Base-by-base conservation (phyloP, 2,329 filamentous ascomycete species). In the Dryadomyces quercivorus region DNA sequence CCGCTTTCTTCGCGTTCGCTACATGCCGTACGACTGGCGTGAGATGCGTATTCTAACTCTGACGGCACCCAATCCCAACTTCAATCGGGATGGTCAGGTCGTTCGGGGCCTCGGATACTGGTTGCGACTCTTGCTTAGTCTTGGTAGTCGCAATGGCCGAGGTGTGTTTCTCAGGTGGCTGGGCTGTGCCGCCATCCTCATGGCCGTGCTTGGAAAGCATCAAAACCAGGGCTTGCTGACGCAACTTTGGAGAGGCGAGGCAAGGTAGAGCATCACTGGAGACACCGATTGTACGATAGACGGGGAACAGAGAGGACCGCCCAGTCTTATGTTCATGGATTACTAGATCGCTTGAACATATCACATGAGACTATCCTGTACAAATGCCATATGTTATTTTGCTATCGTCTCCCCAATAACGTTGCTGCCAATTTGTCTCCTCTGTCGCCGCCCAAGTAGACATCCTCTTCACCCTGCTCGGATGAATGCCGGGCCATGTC, bases 401-500 rank as follows among this genome's bases (percentile, higher is more conserved):
- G 5, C 31, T 12, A 13, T 50, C 18, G 15, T 36, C 50, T 57
- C 9, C 59, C 64, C 7, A 62, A 62, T 43, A 75, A 61, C 2
- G 65, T 66, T n/a, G 72, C 72, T 12, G 72, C 76, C 43, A 81
- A 63, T 56, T 73, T 69, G 56, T 72, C 69, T 18, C 81, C 78
- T 61, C 68, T 72, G 57, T 81, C 78, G 0, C 80, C 79, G 13
- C 79, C 81, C 1, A 85, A 63, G 63, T 82, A 84, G 45, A 81
- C 66, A 59, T 78, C 79, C 26, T 81, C 82, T 20, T 77, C 69
- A 12, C 71, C 72, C 16, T 75, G 73, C 1, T 76, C 73, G 16
- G 80, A 77, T 15, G 51, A 43, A 57, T 80, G 74, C 51, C 83
- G 75, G 16, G 81, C 83, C 64, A 92, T 73, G 63, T 94, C 87